Evolutionary conservation across 352 stramenopile species (phyloP).

Genomic region (Discostella stelligera): DNA sequence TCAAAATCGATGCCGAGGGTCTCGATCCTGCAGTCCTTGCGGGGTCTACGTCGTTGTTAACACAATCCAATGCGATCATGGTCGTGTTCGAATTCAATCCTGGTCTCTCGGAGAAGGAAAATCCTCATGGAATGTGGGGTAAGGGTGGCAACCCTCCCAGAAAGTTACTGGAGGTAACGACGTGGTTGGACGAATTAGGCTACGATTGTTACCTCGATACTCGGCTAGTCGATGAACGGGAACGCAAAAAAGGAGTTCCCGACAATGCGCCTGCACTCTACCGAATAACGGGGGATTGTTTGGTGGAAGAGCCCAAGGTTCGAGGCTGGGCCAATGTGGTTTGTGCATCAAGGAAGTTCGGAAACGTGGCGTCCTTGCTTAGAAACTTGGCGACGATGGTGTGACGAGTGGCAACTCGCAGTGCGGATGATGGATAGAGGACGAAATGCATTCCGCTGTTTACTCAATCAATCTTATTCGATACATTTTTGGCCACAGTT

Average conservation of each 20-base stretch:
- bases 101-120: constrained; percentile 20
- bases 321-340: constrained; percentile 46
- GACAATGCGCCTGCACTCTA: constrained; percentile 40
- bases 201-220: constrained; percentile 47
- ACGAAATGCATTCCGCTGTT: not conserved
- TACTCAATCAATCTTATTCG: constrained; percentile 35
- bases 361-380: constrained; percentile 21
- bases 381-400: constrained; percentile 32
- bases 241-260: constrained; percentile 6
- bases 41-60: constrained; percentile 14
- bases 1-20: constrained; percentile 46
- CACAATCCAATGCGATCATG: constrained; percentile 26
- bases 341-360: constrained; percentile 39
- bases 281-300: constrained; percentile 40
- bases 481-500: constrained; percentile 52
- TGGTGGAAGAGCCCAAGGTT: constrained; percentile 22
- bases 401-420: constrained; percentile 4
- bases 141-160: constrained; percentile 16
- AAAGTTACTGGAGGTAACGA: constrained; percentile 25
- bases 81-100: constrained; percentile 51
- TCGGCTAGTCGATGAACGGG: constrained; percentile 10
- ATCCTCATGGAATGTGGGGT: constrained; percentile 46
- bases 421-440: not conserved
- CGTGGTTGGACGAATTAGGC: constrained; percentile 20
- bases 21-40: constrained; percentile 35